Evolutionary conservation across 306 rosid genomes (phyloP), one percentile per base, ranked within the genome.

Genomic region (Glycine tomentella): DNA sequence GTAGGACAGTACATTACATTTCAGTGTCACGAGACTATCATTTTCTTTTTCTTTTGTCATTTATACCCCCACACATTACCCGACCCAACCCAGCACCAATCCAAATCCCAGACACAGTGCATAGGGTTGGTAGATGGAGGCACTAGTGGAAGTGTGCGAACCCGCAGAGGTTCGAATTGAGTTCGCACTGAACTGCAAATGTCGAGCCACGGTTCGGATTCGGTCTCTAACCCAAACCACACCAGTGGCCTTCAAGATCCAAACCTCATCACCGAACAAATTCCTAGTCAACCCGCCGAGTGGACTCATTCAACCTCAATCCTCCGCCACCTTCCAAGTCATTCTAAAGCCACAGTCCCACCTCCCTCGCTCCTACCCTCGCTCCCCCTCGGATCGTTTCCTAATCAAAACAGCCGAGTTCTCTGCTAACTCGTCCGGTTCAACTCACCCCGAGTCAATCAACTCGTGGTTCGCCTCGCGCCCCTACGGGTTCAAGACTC

Each of bases 271-370:
- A 0, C 92, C 94, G 7, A 63, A 87, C 82, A 93, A 91, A 66
- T 93, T 91, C 87, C 85, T 89, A 53, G 94, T 93, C n/a, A 93
- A 89, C 81, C 98, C 97, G 0, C 89, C 98, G 7, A 82, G 61
- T 67, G 94, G 92, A 52, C 74, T 91, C 80, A 84, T 93, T 81
- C 80, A 84, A 3, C 93, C 93, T 51, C 45, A 80, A n/a, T 87
- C 91, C 81, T 55, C 62, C 62, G 86, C 89, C 83, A 86, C 91
- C 48, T 84, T 93, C 87, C 93, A 90, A 69, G 82, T 93, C 83
- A 89, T 93, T 74, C 97, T 93, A 83, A 93, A 93, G 75, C 93
- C 97, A 4, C 94, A 93, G 69, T 2, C 89, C 31, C 88, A 87
- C 12, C 78, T 87, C 65, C 98, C 98, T 8, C 74, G 65, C 9